These are phyloP conservation scores for Schizochytrium sp. DNA, from an alignment of 108 stramenopile genomes.

Conservation along the genomic window DNA sequence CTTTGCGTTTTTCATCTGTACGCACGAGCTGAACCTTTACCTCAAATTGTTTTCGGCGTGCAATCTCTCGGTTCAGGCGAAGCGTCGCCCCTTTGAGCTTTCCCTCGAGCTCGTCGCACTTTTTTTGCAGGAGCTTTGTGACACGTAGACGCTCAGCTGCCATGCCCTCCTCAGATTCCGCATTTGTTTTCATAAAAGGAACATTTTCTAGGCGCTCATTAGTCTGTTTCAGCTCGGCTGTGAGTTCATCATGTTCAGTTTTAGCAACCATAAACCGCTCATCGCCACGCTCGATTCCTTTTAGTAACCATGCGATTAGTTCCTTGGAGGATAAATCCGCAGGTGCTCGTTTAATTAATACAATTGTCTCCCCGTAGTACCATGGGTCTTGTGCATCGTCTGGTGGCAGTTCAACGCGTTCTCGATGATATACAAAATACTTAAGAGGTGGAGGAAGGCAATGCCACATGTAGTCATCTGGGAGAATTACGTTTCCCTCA, in stretches of 20 bases:
- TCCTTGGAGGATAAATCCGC: neutral
- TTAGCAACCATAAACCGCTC: neutral
- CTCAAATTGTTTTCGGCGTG: neutral
- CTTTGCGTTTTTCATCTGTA: constrained; percentile 30
- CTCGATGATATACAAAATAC: constrained; percentile 36
- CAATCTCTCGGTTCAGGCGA: neutral
- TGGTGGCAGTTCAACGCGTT: neutral
- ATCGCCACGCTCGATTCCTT: constrained; percentile 23
- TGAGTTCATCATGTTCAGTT: neutral
- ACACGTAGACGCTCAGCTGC: constrained; percentile 1
- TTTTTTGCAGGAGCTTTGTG: constrained; percentile 22
- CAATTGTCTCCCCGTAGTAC: constrained; percentile 29
- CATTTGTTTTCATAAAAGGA: constrained; percentile 41
- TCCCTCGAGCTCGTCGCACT: neutral
- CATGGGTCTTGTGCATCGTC: constrained; percentile 55
- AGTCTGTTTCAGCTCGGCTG: neutral
- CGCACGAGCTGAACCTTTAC: neutral
- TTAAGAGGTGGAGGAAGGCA: constrained; percentile 28
- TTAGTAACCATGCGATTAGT: neutral
- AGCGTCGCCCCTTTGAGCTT: neutral
- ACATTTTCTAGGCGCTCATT: constrained; percentile 47
- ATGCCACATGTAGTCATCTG: constrained; percentile 42
- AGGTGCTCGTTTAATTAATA: neutral
- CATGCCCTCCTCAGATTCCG: constrained; percentile 40
- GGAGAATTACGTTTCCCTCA: neutral